phyloP scores from a whole-genome alignment of 257 asterid species.

The Solanum appendiculatum region DNA sequence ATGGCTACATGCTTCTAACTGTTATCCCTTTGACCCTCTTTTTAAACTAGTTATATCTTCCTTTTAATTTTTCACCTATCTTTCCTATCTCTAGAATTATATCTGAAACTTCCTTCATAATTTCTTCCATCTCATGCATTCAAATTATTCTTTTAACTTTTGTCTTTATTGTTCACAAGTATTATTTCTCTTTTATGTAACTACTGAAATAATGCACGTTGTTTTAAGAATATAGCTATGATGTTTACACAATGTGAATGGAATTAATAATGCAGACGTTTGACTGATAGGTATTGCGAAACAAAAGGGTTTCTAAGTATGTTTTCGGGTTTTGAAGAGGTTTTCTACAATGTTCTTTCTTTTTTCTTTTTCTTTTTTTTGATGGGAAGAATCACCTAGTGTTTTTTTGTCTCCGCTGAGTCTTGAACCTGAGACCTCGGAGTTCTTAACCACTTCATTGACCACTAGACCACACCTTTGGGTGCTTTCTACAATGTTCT shows the following conservation, averaged over 20 bases:
- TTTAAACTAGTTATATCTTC: not conserved
- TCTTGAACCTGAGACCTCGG: not conserved
- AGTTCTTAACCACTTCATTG: not conserved
- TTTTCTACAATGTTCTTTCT: not conserved
- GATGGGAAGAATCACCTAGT: not conserved
- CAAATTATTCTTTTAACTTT: not conserved
- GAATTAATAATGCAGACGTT: not conserved
- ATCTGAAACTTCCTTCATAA: not conserved
- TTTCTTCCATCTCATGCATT: not conserved
- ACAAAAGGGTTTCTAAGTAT: not conserved
- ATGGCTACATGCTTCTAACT: not conserved
- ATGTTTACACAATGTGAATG: not conserved
- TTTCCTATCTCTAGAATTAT: not conserved
- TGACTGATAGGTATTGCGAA: not conserved
- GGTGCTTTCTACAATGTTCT: not conserved
- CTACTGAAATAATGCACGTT: not conserved
- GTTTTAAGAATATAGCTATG: not conserved
- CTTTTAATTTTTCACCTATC: not conserved
- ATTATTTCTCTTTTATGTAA: not conserved
- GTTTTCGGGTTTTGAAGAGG: not conserved
- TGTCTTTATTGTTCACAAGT: not conserved
- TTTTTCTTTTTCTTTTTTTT: too few species aligned
- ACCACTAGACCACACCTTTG: not conserved
- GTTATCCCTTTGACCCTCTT: not conserved
- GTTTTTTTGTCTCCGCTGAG: not conserved